Evolutionary conservation across 2,329 filamentous ascomycete species (phyloP).

Genomic region (Pseudopithomyces chartarum): DNA sequence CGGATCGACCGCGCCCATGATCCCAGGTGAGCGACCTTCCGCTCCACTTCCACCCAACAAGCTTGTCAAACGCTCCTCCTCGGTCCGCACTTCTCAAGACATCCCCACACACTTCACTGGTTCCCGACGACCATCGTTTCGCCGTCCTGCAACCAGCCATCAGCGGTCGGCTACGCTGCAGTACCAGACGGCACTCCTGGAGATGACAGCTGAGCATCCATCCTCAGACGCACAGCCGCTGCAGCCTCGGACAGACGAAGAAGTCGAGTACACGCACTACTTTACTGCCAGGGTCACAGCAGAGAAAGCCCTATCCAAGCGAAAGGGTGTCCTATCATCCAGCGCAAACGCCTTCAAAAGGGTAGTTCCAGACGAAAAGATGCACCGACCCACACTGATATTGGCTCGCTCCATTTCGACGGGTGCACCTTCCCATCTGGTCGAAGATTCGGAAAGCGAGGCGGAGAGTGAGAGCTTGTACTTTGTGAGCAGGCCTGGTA

Average conservation of each 20-base stretch:
- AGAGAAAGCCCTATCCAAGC: constrained; percentile 46
- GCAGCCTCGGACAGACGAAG: constrained; percentile 28
- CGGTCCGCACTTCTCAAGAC: constrained; percentile 55
- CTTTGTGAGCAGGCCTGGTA: constrained; percentile 45
- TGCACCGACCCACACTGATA: constrained; percentile 55
- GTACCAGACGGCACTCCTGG: constrained; percentile 49
- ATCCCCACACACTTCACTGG: constrained; percentile 57
- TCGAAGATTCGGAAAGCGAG: constrained; percentile 44
- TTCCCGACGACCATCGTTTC: constrained; percentile 68
- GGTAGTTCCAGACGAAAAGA: constrained; percentile 50
- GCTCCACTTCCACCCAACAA: constrained; percentile 68
- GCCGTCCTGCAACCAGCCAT: constrained; percentile 78
- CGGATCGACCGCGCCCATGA: constrained; percentile 67
- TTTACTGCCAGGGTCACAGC: constrained; percentile 43
- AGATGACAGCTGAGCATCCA: constrained; percentile 31
- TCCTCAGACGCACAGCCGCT: constrained; percentile 24
- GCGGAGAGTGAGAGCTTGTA: constrained; percentile 45
- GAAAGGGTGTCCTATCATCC: constrained; percentile 45
- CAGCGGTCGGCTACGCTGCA: constrained; percentile 75
- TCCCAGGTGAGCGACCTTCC: constrained; percentile 48
- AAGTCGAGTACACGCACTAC: constrained; percentile 43
- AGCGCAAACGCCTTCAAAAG: constrained; percentile 48
- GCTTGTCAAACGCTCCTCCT: constrained; percentile 74
- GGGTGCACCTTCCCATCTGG: constrained; percentile 30
- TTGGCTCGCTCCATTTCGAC: constrained; percentile 49